phyloP scores from a whole-genome alignment of 2,329 filamentous ascomycete genomes.

The Talaromyces sp. region DNA sequence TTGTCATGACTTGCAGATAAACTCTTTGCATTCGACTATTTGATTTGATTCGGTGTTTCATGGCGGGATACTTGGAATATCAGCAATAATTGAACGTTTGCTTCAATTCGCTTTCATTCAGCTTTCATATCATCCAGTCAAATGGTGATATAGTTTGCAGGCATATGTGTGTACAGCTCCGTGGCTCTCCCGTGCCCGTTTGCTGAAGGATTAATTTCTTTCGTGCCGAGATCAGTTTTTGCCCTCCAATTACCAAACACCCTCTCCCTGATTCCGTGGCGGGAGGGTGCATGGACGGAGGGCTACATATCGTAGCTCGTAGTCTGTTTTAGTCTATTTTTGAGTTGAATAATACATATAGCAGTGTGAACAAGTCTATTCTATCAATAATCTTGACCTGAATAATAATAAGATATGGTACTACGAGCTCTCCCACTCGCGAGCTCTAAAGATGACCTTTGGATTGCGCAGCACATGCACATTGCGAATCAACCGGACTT shows the following conservation, averaged over 20 bases:
- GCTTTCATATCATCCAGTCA: background rate
- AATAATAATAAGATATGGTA: background rate
- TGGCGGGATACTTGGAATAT: background rate
- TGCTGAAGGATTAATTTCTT: slow-evolving; percentile 61
- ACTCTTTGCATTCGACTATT: background rate
- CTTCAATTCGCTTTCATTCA: background rate
- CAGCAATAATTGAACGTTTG: background rate
- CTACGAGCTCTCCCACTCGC: slow-evolving; percentile 26
- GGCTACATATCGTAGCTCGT: slow-evolving; percentile 31
- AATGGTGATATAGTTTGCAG: slow-evolving; percentile 25
- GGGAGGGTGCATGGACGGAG: slow-evolving; percentile 45
- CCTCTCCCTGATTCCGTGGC: slow-evolving; percentile 34
- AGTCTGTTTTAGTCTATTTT: background rate
- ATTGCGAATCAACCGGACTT: slow-evolving; percentile 78
- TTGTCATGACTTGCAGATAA: background rate
- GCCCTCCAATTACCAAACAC: slow-evolving; percentile 48
- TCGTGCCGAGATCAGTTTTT: slow-evolving; percentile 57
- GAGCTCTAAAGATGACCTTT: slow-evolving; percentile 57
- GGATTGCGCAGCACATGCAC: slow-evolving; percentile 64
- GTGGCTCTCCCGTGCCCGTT: slow-evolving; percentile 54
- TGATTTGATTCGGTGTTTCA: background rate
- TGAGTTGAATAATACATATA: background rate
- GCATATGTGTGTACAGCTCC: slow-evolving; percentile 72
- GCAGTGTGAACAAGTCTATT: background rate
- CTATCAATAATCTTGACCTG: background rate